Percentiles rank a stretch among this genome's conserved stretches.
Evolutionary conservation across 2,329 filamentous ascomycete species (phyloP).

Genomic region (Sphaerulina populicola): DNA sequence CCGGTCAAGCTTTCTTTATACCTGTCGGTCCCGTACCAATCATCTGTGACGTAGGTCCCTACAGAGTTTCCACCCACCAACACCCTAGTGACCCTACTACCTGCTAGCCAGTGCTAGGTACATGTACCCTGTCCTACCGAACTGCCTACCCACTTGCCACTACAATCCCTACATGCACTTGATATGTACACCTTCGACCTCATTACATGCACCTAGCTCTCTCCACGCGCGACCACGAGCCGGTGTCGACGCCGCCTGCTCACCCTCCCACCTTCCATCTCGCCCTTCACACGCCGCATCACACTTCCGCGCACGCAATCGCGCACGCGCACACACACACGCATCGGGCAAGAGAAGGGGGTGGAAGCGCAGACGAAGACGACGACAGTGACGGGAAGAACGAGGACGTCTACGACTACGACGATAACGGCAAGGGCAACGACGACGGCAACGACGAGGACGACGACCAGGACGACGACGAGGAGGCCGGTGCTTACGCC

Average conservation of each 20-base stretch:
- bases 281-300: neutral
- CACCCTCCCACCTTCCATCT: slow-evolving; percentile 1
- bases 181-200: neutral
- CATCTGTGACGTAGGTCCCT: neutral
- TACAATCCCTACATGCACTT: too few relatives aligned
- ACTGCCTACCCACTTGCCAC: too few relatives aligned
- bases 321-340: neutral
- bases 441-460: neutral
- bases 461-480: too few relatives aligned
- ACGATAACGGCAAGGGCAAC: neutral
- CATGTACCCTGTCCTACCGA: too few relatives aligned
- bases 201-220: neutral
- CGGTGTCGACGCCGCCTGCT: neutral
- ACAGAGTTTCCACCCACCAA: neutral
- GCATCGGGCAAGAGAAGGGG: neutral
- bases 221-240: slow-evolving; percentile 2
- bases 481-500: neutral
- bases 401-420: neutral
- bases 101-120: too few relatives aligned
- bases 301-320: neutral
- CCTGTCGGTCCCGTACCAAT: neutral
- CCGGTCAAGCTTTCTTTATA: neutral
- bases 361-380: neutral
- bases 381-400: neutral
- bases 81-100: too few relatives aligned